These are phyloP conservation scores for Saccharomycopsis selenospora DNA, from an alignment of 805 yeast genomes.

Conservation along the genomic window DNA sequence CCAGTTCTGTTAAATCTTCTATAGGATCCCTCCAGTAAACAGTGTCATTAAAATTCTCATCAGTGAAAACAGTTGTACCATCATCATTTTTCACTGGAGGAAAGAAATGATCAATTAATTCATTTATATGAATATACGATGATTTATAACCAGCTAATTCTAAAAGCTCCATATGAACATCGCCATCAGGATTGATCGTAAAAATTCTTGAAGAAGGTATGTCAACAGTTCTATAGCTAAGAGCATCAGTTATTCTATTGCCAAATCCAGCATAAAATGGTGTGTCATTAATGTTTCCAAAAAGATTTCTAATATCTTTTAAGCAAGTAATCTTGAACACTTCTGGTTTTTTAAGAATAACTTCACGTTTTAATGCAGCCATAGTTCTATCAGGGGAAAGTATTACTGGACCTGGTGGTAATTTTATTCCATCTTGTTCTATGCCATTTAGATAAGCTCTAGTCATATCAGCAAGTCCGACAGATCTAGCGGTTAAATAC, in stretches of 20 bases:
- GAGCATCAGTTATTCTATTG: conserved; percentile 91
- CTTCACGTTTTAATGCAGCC: conserved; percentile 89
- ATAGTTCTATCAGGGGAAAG: conserved; percentile 93
- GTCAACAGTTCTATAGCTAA: conserved; percentile 87
- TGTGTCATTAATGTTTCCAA: conserved; percentile 38
- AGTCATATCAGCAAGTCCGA: conserved; percentile 91
- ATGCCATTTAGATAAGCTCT: conserved; percentile 74
- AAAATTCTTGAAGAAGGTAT: conserved; percentile 91
- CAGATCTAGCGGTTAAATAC: conserved; percentile 91
- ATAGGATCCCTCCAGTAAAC: conserved; percentile 89
- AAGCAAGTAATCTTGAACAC: conserved; percentile 98
- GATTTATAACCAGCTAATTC: conserved; percentile 91
- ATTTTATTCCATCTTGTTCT: conserved; percentile 60
- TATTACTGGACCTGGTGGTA: conserved; percentile 91
- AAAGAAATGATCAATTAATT: conserved; percentile 93
- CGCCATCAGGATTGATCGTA: conserved; percentile 94
- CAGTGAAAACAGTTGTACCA: conserved; percentile 29
- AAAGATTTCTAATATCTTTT: conserved; percentile 73
- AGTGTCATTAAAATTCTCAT: conserved; percentile 72
- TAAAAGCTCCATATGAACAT: conserved; percentile 92
- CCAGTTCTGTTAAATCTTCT: conserved; percentile 51
- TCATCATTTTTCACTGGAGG: conserved; percentile 58
- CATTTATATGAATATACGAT: conserved; percentile 83
- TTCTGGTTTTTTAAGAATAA: conserved; percentile 90
- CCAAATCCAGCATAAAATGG: conserved; percentile 99